Evolutionary conservation across 345 rosid species (phyloP).

Genomic region (Cardamine chenopodiifolia): DNA sequence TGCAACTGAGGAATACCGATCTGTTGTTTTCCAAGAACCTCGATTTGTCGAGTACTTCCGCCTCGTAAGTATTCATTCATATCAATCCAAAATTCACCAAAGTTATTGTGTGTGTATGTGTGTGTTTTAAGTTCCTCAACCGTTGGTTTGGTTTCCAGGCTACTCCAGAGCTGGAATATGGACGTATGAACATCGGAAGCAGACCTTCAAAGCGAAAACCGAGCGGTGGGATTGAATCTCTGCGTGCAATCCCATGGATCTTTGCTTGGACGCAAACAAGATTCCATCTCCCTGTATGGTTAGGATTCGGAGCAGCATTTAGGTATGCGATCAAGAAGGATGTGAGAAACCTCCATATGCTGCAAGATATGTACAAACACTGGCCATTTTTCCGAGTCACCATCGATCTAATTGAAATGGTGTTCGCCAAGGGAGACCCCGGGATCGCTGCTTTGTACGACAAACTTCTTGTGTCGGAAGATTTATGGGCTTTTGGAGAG

Average conservation of each 20-base stretch:
- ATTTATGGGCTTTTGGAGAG: slow-evolving; percentile 78
- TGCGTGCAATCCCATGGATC: slow-evolving; percentile 99
- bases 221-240: slow-evolving; percentile 94
- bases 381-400: slow-evolving; percentile 99
- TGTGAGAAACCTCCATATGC: slow-evolving; percentile 73
- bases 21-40: slow-evolving; percentile 87
- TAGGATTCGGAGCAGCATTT: slow-evolving; percentile 94
- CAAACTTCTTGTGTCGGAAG: slow-evolving; percentile 84
- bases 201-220: slow-evolving; percentile 96
- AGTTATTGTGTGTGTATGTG: not conserved
- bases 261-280: slow-evolving; percentile 99
- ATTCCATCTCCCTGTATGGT: slow-evolving; percentile 98
- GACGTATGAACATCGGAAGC: slow-evolving; percentile 98
- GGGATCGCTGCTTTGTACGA: slow-evolving; percentile 87
- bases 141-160: slow-evolving; percentile 58
- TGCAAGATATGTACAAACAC: slow-evolving; percentile 80
- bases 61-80: slow-evolving; percentile 59
- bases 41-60: slow-evolving; percentile 97
- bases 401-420: slow-evolving; percentile 97
- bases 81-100: not conserved
- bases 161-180: slow-evolving; percentile 96
- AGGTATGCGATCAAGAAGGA: slow-evolving; percentile 70
- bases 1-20: slow-evolving; percentile 91
- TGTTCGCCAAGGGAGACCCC: slow-evolving; percentile 97
- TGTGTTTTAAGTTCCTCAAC: not conserved